Evolutionary conservation across 202 grass and related monocot species (phyloP), one percentile per base, ranked within the genome.

Genomic region (Hordeum pubiflorum): DNA sequence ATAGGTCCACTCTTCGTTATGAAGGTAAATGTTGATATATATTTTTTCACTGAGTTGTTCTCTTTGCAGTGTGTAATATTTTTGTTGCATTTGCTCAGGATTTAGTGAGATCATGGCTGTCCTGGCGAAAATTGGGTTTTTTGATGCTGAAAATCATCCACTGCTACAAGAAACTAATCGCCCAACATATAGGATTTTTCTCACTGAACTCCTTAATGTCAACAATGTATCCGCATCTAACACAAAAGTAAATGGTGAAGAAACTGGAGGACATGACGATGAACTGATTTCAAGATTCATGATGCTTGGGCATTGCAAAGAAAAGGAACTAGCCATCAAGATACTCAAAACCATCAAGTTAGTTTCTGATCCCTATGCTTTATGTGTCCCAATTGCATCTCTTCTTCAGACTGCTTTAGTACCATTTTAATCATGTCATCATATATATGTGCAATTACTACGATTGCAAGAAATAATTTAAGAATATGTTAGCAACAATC

Each of bases 1-100:
- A 91, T 81, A 98, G 92, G 82, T 92, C 90, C 77, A 98, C 95
- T 76, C 90, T 98, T 84, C 92, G 90, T 77, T 98, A 98, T 17
- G 95, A 95, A 95, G 95, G 95, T 79, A 80, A 84, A 41, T 66
- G 64, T 29, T 52, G 32, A 40, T 29, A 20, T 56, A 85, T 17
- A 12, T 27, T 69, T 34, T 63, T 56, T 66, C 9, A 66, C 22
- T 52, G 55, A 34, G 21, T 59, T 4, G 33, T 63, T 17, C 14
- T 10, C 76, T 83, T 72, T 74, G 38, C 69, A 32, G 24, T 6
- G 75, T 17, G n/a, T 60, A 38, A 50, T 29, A 34, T 87, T 82
- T 73, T 76, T 68, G 38, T 24, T 86, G 68, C 20, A 58, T 38
- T 75, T 89, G 11, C n/a, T 31, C 84, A 98, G 95, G 92, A 54